Base-by-base conservation (phyloP, 202 grass and related monocot genomes). In the Brachypodium distachyon region DNA sequence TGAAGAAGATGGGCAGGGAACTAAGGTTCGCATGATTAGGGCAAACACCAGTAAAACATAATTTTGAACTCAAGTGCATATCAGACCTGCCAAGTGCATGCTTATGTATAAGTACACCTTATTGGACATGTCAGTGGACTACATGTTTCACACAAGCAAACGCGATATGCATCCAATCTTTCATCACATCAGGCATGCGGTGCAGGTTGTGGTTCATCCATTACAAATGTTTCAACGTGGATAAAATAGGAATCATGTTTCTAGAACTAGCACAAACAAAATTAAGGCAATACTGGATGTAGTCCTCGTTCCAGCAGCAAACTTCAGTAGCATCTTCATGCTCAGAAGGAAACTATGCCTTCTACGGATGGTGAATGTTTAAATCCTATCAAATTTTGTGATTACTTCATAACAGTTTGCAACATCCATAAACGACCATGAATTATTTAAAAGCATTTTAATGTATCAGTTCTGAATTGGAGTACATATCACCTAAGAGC, bases 1-100 rank as follows among this genome's bases (percentile, higher is more conserved):
- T 36, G 46, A 44, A 65, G 25, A 78, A 27, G 61, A 62, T 46
- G 38, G 56, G 10, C 67, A 55, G 21, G 21, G 51, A 55, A 34
- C 8, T 34, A 61, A 52, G 12, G 34, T 25, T 37, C 12, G 23
- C 8, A 59, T n/a, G 41, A 32, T 57, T 62, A 34, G 19, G 14
- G 13, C 7, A 61, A 33, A 66, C 11, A 64, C n/a, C n/a, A 40
- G 3, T 40, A 70, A 3, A 10, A 9, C 9, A 82, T 11, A 77
- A 41, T 18, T 71, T 44, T 84, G 66, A 25, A 49, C 39, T 31
- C 5, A 64, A 64, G 72, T 56, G 26, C 39, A 77, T 4, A 83
- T 56, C 59, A 22, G 39, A 27, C 55, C n/a, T 71, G 26, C 56
- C 34, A 43, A 13, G 28, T 10, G 10, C 25, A 63, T 62, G 62